phyloP scores from a whole-genome alignment of 768 basidiomycete species.

The Auricularia sp. region DNA sequence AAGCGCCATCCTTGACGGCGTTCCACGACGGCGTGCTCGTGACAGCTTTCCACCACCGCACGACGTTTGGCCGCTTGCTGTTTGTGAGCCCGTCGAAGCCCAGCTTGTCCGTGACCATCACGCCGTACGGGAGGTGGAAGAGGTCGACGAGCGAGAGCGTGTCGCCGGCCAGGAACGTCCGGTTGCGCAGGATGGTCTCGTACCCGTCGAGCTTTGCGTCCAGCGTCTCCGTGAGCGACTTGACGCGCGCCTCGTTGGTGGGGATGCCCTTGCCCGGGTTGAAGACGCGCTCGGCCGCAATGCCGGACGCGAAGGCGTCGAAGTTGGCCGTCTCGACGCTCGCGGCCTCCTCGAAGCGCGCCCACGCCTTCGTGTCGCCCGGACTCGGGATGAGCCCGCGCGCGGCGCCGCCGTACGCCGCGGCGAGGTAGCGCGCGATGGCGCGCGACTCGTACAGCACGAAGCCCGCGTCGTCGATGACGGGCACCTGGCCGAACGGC shows the following conservation, averaged over 20 bases:
- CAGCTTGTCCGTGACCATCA: constrained; percentile 7
- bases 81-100: background rate
- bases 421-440: too few relatives aligned
- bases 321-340: constrained; percentile 47
- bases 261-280: constrained; percentile 23
- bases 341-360: constrained; percentile 39
- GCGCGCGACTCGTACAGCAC: constrained; percentile 15
- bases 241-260: constrained; percentile 3
- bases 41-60: constrained; percentile 43
- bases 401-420: constrained; percentile 19
- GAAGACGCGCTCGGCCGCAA: constrained; percentile 40
- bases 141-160: constrained; percentile 35
- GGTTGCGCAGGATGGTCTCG: constrained; percentile 41
- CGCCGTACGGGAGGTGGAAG: constrained; percentile 33
- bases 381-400: constrained; percentile 34
- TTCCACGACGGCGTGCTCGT: constrained; percentile 37
- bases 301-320: constrained; percentile 32
- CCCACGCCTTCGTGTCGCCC: constrained; percentile 24
- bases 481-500: constrained; percentile 7
- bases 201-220: constrained; percentile 38
- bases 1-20: constrained; percentile 31
- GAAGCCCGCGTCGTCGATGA: constrained; percentile 18
- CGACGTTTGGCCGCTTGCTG: constrained; percentile 4
- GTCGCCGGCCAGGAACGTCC: constrained; percentile 49
- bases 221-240: constrained; percentile 15